Evolutionary conservation across 2,329 filamentous ascomycete species (phyloP).

Genomic region (Colletotrichum sp.): DNA sequence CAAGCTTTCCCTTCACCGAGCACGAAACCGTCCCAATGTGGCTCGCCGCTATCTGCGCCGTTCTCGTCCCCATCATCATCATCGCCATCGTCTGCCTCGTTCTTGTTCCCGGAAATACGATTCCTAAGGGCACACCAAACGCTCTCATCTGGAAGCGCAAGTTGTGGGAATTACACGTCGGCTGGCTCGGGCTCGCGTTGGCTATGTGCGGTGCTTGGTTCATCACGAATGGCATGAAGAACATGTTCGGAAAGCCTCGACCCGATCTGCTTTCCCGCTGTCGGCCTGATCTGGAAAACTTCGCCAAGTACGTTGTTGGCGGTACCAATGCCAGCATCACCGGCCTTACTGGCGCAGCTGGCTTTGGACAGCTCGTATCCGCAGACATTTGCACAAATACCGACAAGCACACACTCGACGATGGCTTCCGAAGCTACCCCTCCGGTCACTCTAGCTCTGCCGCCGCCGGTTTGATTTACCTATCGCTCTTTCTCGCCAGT

Average conservation of each 20-base stretch:
- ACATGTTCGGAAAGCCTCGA: slow-evolving; percentile 70
- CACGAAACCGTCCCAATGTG: slow-evolving; percentile 75
- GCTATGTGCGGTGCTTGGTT: slow-evolving; percentile 76
- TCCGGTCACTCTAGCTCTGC: slow-evolving; percentile 66
- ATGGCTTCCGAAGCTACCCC: slow-evolving; percentile 83
- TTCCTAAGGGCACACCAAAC: slow-evolving; percentile 65
- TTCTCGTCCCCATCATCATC: slow-evolving; percentile 69
- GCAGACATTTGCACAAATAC: slow-evolving; percentile 75
- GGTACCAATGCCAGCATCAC: slow-evolving; percentile 37
- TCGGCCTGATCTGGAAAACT: slow-evolving; percentile 71
- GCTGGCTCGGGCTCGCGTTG: slow-evolving; percentile 81
- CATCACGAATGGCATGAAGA: slow-evolving; percentile 87
- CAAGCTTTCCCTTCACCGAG: slow-evolving; percentile 71
- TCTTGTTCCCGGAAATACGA: slow-evolving; percentile 75
- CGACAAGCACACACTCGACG: slow-evolving; percentile 66
- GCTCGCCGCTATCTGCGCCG: slow-evolving; percentile 67
- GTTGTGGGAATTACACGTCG: slow-evolving; percentile 88
- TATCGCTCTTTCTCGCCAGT: slow-evolving; percentile 85
- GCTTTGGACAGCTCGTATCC: slow-evolving; percentile 68
- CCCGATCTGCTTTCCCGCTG: slow-evolving; percentile 86
- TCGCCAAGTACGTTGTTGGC: slow-evolving; percentile 66
- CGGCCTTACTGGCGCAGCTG: slow-evolving; percentile 43
- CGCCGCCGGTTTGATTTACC: slow-evolving; percentile 82
- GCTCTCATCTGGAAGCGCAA: slow-evolving; percentile 78
- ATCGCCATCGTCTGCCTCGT: slow-evolving; percentile 72